These are phyloP conservation scores for Fragilaria crotonensis DNA, from an alignment of 108 stramenopile species.

Conservation along the genomic window DNA sequence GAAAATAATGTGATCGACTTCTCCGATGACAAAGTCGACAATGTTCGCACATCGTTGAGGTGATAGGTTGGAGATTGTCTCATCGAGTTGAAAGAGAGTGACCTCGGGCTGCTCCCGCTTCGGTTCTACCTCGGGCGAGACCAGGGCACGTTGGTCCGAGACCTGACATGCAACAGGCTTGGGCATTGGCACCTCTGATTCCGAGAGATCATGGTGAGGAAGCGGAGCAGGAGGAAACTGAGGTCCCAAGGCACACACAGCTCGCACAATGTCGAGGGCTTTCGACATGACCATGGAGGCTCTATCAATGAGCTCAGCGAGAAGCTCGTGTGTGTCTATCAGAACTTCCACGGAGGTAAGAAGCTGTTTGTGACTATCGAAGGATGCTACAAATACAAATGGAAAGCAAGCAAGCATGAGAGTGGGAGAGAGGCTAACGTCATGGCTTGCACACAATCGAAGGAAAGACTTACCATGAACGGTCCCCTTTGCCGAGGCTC, in stretches of 20 bases:
- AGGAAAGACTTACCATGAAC: constrained; percentile 1
- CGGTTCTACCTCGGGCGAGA: background rate
- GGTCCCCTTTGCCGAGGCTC: background rate
- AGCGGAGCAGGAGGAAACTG: background rate
- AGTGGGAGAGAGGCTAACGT: background rate
- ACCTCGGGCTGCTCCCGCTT: background rate
- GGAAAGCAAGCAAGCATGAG: background rate
- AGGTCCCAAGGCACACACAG: background rate
- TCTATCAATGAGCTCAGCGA: background rate
- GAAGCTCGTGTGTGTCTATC: background rate
- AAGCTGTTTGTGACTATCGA: background rate
- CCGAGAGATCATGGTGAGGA: background rate
- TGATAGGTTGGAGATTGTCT: background rate
- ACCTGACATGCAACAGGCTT: background rate
- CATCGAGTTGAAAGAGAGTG: background rate
- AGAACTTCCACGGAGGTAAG: background rate
- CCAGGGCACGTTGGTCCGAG: background rate
- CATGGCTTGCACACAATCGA: background rate
- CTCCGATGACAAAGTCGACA: constrained; percentile 10
- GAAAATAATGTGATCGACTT: background rate
- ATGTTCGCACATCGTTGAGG: constrained; percentile 4
- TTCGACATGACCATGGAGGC: constrained; percentile 1
- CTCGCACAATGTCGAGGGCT: background rate
- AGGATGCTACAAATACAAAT: background rate
- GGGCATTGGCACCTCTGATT: background rate